A percentile compares a stretch with the other conserved stretches of the same genome.
These are phyloP conservation scores for Aspergillus ruber DNA, from an alignment of 2,329 filamentous ascomycete genomes.

Conservation along the genomic window DNA sequence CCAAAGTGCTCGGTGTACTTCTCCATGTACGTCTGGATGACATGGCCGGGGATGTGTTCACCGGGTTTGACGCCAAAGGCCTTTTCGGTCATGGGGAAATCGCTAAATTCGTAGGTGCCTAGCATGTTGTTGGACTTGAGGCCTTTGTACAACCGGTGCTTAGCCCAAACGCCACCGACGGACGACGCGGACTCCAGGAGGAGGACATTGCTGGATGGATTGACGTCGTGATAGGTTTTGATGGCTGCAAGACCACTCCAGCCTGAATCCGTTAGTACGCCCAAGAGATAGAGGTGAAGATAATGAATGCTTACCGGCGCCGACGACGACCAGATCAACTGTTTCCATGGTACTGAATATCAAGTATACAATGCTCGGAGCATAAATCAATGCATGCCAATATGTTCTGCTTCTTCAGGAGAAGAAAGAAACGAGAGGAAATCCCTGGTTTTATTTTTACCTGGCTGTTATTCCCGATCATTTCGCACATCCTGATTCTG, in stretches of 20 bases:
- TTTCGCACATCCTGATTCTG: too few species aligned
- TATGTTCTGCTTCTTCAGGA: not conserved
- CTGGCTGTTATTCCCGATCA: not conserved
- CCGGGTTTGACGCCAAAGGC: slow-evolving; percentile 45
- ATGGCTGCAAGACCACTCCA: slow-evolving; percentile 55
- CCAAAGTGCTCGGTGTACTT: slow-evolving; percentile 51
- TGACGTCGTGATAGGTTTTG: slow-evolving; percentile 55
- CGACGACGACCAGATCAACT: slow-evolving; percentile 25
- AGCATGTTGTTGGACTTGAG: slow-evolving; percentile 69
- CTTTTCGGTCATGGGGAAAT: slow-evolving; percentile 61
- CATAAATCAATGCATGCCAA: not conserved
- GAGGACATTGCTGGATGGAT: slow-evolving; percentile 51
- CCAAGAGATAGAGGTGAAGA: not conserved
- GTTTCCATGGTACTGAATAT: slow-evolving; percentile 14
- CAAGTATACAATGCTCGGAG: too few species aligned
- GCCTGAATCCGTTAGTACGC: slow-evolving; percentile 32
- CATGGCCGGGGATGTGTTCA: slow-evolving; percentile 54
- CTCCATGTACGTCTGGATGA: slow-evolving; percentile 52
- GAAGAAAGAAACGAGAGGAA: not conserved
- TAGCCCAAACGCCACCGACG: slow-evolving; percentile 64
- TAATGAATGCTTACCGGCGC: slow-evolving; percentile 15
- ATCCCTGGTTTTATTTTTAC: not conserved
- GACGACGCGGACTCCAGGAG: slow-evolving; percentile 54
- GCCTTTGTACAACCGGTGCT: slow-evolving; percentile 58
- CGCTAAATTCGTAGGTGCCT: slow-evolving; percentile 66